Evolutionary conservation across 108 stramenopile genomes (phyloP).

Genomic region (Stephanodiscus minutulus): DNA sequence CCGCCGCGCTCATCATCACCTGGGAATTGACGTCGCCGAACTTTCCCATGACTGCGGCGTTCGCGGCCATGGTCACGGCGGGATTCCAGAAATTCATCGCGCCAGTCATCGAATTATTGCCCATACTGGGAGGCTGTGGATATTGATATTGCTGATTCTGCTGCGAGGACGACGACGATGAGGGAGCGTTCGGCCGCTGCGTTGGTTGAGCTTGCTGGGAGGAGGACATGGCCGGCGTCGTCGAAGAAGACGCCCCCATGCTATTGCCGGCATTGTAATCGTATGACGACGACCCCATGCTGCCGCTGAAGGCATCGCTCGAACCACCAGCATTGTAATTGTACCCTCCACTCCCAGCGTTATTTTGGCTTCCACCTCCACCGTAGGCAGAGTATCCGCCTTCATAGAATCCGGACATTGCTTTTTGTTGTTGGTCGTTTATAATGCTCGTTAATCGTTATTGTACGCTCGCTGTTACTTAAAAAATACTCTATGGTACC

Average conservation of each 20-base stretch:
- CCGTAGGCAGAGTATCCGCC: slow-evolving; percentile 42
- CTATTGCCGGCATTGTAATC: slow-evolving; percentile 12
- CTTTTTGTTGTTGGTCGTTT: background rate
- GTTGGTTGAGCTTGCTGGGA: slow-evolving; percentile 45
- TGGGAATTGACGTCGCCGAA: slow-evolving; percentile 40
- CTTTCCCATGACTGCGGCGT: slow-evolving; percentile 35
- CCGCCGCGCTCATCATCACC: slow-evolving; percentile 60
- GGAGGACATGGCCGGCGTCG: slow-evolving; percentile 7
- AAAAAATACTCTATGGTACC: too few species aligned
- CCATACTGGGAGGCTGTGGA: slow-evolving; percentile 43
- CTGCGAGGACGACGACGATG: slow-evolving; percentile 10
- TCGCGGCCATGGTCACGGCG: slow-evolving; percentile 54
- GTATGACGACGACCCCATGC: slow-evolving; percentile 23
- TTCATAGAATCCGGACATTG: slow-evolving; percentile 40
- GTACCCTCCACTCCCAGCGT: slow-evolving; percentile 27
- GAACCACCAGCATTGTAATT: slow-evolving; percentile 7
- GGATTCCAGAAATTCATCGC: slow-evolving; percentile 64
- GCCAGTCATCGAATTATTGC: slow-evolving; percentile 14
- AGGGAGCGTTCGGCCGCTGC: slow-evolving; percentile 14
- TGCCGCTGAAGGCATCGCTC: slow-evolving; percentile 35
- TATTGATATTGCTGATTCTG: slow-evolving; percentile 27
- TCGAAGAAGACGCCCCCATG: slow-evolving; percentile 24
- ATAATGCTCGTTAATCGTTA: too few species aligned
- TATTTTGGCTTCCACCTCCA: slow-evolving; percentile 20
- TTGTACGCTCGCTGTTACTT: too few species aligned